Conservation (phyloP, 192 early-diverging fungal species). For the Thamnidium elegans region DNA sequence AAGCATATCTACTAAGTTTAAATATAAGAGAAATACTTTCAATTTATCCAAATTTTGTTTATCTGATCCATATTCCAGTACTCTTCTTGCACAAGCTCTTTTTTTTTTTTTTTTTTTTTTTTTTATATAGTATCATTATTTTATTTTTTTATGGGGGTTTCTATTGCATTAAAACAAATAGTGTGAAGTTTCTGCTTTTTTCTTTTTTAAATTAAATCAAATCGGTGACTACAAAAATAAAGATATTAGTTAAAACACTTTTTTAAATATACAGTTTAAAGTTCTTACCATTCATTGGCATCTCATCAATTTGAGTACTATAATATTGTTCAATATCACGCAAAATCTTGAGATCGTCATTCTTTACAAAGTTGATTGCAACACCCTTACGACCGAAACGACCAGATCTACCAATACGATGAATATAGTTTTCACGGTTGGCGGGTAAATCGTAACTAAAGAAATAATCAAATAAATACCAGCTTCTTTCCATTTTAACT, state of each 20-base stretch:
- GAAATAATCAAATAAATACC: neutral
- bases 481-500: neutral
- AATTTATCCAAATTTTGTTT: too few relatives aligned
- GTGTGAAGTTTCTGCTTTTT: neutral
- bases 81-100: too few relatives aligned
- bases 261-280: neutral
- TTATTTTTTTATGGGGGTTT: too few relatives aligned
- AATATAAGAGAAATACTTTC: too few relatives aligned
- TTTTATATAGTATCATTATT: too few relatives aligned
- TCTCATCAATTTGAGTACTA: slow-evolving; percentile 94
- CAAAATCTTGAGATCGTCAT: slow-evolving; percentile 88
- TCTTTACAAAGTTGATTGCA: slow-evolving; percentile 98
- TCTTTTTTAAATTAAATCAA: slow-evolving; percentile 9
- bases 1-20: too few relatives aligned
- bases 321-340: slow-evolving; percentile 99
- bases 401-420: slow-evolving; percentile 96
- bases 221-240: slow-evolving; percentile 4
- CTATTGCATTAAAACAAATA: too few relatives aligned
- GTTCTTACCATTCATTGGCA: slow-evolving; percentile 72
- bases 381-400: slow-evolving; percentile 99
- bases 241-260: neutral
- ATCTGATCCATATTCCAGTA: too few relatives aligned
- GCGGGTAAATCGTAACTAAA: slow-evolving; percentile 86
- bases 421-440: slow-evolving; percentile 98
- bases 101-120: too few relatives aligned